phyloP scores from a whole-genome alignment of 768 basidiomycete genomes.

The Phanerochaete sordida region DNA sequence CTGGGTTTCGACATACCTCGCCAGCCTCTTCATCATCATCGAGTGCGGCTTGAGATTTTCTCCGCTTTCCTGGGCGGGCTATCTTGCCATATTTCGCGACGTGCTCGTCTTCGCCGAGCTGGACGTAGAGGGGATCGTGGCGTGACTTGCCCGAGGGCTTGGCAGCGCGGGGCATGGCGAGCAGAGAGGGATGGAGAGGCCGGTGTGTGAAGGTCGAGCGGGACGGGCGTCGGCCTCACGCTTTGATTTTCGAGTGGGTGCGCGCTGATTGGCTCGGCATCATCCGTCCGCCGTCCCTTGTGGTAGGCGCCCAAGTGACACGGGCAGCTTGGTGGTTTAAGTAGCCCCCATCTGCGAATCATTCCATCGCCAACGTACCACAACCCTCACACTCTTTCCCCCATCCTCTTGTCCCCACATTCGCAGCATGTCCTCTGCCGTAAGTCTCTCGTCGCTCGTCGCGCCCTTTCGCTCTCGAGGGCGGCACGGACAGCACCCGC shows the following conservation, averaged over 20 bases:
- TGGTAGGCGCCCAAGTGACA: constrained; percentile 1
- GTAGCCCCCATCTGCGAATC: not conserved
- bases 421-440: not conserved
- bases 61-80: constrained; percentile 72
- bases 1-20: constrained; percentile 32
- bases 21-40: constrained; percentile 61
- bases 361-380: not conserved
- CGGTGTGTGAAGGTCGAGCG: constrained; percentile 2
- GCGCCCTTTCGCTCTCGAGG: not conserved
- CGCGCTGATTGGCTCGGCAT: constrained; percentile 3
- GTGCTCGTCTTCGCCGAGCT: constrained; percentile 77
- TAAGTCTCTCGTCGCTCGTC: not conserved
- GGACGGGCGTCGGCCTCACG: not conserved
- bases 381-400: not conserved
- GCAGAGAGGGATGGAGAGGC: constrained; percentile 6
- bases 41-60: constrained; percentile 48
- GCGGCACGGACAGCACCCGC: not conserved
- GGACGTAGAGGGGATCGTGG: constrained; percentile 85
- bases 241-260: not conserved
- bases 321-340: not conserved
- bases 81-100: constrained; percentile 76
- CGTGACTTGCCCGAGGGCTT: constrained; percentile 54
- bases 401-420: not conserved
- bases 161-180: constrained; percentile 59
- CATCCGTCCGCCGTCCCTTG: not conserved